These are phyloP conservation scores for Amaranthus cruentus DNA, from an alignment of 148 eudicot species.

Conservation along the genomic window DNA sequence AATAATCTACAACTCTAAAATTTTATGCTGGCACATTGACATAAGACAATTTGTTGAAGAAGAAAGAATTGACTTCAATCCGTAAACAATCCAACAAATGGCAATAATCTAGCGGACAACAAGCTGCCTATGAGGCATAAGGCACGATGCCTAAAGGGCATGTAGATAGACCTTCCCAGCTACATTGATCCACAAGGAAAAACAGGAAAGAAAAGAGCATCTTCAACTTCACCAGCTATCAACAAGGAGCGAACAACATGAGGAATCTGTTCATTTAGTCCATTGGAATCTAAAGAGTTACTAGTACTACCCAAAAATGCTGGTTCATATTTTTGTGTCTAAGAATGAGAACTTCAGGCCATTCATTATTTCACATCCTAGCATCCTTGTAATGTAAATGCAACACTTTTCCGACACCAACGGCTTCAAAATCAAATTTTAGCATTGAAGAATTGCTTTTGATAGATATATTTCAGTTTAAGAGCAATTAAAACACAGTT, in stretches of 20 bases:
- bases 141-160: not conserved
- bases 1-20: not conserved
- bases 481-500: not conserved
- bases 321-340: not conserved
- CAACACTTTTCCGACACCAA: not conserved
- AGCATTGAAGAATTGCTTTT: not conserved
- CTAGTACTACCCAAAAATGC: not conserved
- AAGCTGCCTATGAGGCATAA: not conserved
- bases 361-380: not conserved
- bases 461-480: not conserved
- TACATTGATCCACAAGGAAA: not conserved
- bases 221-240: not conserved
- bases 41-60: not conserved
- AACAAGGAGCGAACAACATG: not conserved
- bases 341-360: not conserved
- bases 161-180: not conserved
- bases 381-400: not conserved
- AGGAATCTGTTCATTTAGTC: not conserved
- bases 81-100: not conserved
- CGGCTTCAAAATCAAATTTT: not conserved
- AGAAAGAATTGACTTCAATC: not conserved
- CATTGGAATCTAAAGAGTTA: not conserved
- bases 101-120: not conserved
- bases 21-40: not conserved
- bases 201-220: not conserved